Percentiles rank a stretch among this genome's conserved stretches.
Evolutionary conservation across 257 asterid genomes (phyloP).

Genomic region (Handroanthus guayacan): DNA sequence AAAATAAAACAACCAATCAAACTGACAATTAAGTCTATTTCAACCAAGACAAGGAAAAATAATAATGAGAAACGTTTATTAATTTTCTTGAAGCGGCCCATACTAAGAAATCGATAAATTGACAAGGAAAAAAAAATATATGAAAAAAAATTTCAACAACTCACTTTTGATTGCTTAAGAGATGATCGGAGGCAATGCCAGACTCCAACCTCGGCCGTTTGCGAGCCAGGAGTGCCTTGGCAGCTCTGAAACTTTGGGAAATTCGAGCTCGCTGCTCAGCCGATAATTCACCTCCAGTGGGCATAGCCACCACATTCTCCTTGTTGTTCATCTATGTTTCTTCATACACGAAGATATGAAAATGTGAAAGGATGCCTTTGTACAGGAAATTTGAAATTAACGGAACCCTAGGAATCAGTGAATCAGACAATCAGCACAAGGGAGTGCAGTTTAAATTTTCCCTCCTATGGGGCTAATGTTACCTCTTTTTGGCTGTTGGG

Average conservation of each 20-base stretch:
- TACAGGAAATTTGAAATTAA: neutral
- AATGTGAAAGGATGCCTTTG: neutral
- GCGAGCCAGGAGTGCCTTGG: slow-evolving; percentile 81
- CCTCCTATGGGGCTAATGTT: slow-evolving; percentile 23
- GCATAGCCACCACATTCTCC: slow-evolving; percentile 56
- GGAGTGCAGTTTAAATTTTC: slow-evolving; percentile 32
- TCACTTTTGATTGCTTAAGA: slow-evolving; percentile 41
- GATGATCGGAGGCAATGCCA: slow-evolving; percentile 23
- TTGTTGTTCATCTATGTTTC: slow-evolving; percentile 53
- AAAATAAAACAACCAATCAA: neutral
- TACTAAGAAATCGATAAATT: neutral
- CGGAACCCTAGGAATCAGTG: slow-evolving; percentile 31
- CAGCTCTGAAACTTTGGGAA: slow-evolving; percentile 78
- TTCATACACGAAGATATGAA: slow-evolving; percentile 10
- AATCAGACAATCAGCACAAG: neutral
- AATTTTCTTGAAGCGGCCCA: slow-evolving; percentile 3
- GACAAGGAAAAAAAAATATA: neutral
- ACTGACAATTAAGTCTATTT: neutral
- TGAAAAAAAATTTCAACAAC: slow-evolving; percentile 15
- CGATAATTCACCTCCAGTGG: slow-evolving; percentile 63
- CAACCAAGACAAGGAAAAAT: neutral
- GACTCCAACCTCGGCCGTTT: slow-evolving; percentile 60
- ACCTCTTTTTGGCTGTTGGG: neutral
- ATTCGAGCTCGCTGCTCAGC: slow-evolving; percentile 86
- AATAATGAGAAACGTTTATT: neutral